Evolutionary conservation across 306 rosid species (phyloP), one percentile per base, ranked within the genome.

Genomic region (Fragaria nilgerrensis): DNA sequence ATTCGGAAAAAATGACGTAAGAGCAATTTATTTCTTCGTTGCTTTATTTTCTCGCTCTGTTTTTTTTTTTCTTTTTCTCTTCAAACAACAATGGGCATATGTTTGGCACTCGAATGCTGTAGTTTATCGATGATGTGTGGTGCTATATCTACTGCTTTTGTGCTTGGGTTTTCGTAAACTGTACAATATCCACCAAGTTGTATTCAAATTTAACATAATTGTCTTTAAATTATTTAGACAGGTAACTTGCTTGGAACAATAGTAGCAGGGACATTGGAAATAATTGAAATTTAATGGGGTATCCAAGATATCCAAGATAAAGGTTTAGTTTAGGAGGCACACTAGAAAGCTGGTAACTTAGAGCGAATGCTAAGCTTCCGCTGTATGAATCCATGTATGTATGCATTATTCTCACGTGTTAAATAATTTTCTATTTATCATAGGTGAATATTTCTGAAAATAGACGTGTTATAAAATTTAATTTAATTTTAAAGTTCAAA

Each of bases 1-100:
- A 95, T 81, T 87, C 99, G 48, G 93, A 95, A 79, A 89, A 88
- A 58, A 41, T 88, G 83, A 90, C 99, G 99, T 95, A 84, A 88
- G 99, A 20, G 69, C 74, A 39, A 32, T 49, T 55, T 68, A 53
- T 59, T 41, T 58, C 52, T 48, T 68, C 43, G 50, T 22, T 55
- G 66, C 63, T 17, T 58, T 9, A 12, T 10, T 0, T 2, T 48
- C 15, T 22, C 2, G 4, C 34, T 58, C 16, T 23, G 0, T 11
- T 10, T 58, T 14, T 16, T 22, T 53, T 25, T 48, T 48, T 45
- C 23, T 14, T 53, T 55, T 0, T 6, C 23, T 19, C 11, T 16
- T 32, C 7, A 14, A 32, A 63, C 13, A 41, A 34, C 36, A 14
- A 11, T 3, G 25, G 49, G 23, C 43, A 19, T 29, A 14, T 13